Percentiles rank a stretch among this genome's conserved stretches.
Conservation (phyloP, 257 asterid genomes). For the Solanum rostratum region DNA sequence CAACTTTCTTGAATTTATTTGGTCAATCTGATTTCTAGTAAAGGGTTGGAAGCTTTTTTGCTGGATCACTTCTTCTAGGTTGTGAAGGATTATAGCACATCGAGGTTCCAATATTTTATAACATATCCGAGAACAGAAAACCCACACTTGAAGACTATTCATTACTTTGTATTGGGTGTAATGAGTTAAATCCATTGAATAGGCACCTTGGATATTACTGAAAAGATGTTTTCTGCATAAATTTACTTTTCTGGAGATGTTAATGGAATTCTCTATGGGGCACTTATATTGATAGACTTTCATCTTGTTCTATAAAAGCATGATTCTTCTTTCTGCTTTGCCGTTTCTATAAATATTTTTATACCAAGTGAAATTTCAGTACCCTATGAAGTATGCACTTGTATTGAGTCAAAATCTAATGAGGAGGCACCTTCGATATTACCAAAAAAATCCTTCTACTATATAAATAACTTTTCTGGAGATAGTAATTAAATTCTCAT, state of each 20-base stretch:
- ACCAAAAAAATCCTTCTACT: not conserved
- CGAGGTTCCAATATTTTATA: not conserved
- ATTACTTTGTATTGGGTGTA: no score
- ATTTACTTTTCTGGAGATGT: not conserved
- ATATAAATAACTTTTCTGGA: not conserved
- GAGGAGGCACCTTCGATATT: not conserved
- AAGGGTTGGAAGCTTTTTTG: not conserved
- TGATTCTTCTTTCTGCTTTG: not conserved
- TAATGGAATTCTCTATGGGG: not conserved
- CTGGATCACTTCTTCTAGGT: not conserved
- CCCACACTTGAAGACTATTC: not conserved
- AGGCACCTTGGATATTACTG: not conserved
- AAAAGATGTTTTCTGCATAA: not conserved
- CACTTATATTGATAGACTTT: not conserved
- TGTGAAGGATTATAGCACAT: not conserved
- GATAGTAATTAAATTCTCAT: not conserved
- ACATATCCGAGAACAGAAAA: not conserved
- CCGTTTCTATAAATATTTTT: not conserved
- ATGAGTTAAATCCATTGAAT: not conserved
- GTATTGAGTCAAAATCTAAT: not conserved
- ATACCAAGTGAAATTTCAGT: not conserved
- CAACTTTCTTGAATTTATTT: not conserved
- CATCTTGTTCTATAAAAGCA: not conserved
- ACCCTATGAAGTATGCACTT: not conserved
- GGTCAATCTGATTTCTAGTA: not conserved